phyloP scores from a whole-genome alignment of 192 early-diverging fungal genomes.

The Chytriomyces hyalinus region DNA sequence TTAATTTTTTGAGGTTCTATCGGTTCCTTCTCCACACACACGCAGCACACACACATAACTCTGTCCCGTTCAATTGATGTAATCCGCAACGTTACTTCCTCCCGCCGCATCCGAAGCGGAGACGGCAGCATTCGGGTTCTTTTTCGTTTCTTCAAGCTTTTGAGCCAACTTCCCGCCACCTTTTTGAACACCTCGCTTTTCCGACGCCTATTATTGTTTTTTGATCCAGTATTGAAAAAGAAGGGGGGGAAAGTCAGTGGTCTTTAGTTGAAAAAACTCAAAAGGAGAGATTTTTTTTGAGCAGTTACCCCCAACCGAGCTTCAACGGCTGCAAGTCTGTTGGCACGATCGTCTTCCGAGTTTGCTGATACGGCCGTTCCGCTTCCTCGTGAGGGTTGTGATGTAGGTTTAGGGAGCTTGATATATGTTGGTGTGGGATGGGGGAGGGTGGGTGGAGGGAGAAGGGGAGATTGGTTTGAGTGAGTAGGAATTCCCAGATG shows the following conservation, averaged over 20 bases:
- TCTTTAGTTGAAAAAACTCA: background rate
- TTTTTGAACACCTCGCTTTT: slow-evolving; percentile 36
- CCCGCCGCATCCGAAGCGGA: background rate
- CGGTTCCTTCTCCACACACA: background rate
- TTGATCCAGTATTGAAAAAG: background rate
- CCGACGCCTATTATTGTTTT: slow-evolving; percentile 14
- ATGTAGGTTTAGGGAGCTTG: background rate
- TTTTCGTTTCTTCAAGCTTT: slow-evolving; percentile 33
- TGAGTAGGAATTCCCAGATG: background rate
- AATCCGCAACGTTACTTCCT: background rate
- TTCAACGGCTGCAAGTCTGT: slow-evolving; percentile 30
- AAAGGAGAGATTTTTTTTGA: background rate
- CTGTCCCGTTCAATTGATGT: background rate
- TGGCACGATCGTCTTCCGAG: slow-evolving; percentile 28
- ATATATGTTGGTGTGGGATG: background rate
- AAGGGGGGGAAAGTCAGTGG: too few relatives aligned
- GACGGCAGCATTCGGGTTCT: background rate
- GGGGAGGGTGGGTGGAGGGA: too few relatives aligned
- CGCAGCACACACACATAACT: background rate
- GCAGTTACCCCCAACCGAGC: slow-evolving; percentile 27
- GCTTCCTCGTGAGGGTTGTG: too few relatives aligned
- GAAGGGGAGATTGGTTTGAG: background rate
- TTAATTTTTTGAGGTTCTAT: background rate
- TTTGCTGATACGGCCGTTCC: background rate
- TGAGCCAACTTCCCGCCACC: slow-evolving; percentile 37